A percentile compares a stretch with the other conserved stretches of the same genome.
These are phyloP conservation scores for Phytophthora brassicae DNA, from an alignment of 352 stramenopile species.

Conservation along the genomic window DNA sequence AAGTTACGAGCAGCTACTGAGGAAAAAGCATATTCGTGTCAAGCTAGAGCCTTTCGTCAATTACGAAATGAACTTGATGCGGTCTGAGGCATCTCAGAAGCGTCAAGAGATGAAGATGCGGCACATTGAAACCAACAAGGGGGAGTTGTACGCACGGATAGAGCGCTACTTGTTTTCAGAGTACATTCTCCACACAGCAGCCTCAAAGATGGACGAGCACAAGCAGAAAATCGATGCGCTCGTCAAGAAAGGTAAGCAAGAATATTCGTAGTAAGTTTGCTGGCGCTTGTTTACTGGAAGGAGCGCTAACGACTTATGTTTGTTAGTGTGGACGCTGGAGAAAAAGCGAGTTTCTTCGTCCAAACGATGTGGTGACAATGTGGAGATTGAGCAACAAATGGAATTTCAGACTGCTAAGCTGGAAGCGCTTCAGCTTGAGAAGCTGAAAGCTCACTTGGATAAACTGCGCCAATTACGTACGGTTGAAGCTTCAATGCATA, in stretches of 20 bases:
- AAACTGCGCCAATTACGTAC: conserved; percentile 76
- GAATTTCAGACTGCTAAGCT: conserved; percentile 78
- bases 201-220: conserved; percentile 49
- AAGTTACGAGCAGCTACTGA: conserved; percentile 37
- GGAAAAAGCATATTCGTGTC: conserved; percentile 61
- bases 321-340: conserved; percentile 60
- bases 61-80: conserved; percentile 84
- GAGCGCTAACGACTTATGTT: not conserved
- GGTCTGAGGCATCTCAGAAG: conserved; percentile 74
- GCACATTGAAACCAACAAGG: conserved; percentile 81
- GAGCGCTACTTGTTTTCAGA: conserved; percentile 81
- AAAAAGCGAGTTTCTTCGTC: conserved; percentile 57
- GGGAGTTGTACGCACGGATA: conserved; percentile 67
- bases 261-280: not conserved
- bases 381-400: conserved; percentile 56
- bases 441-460: conserved; percentile 65
- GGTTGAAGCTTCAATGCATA: conserved; percentile 76
- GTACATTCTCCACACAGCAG: conserved; percentile 75
- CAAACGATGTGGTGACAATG: conserved; percentile 60
- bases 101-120: conserved; percentile 85
- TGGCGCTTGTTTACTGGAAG: no score
- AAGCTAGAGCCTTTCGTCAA: conserved; percentile 83
- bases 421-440: conserved; percentile 60
- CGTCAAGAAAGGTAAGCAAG: conserved; percentile 66
- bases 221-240: conserved; percentile 71